Conservation (phyloP, 768 basidiomycete genomes). For the Candolleomyces aberdarensis region DNA sequence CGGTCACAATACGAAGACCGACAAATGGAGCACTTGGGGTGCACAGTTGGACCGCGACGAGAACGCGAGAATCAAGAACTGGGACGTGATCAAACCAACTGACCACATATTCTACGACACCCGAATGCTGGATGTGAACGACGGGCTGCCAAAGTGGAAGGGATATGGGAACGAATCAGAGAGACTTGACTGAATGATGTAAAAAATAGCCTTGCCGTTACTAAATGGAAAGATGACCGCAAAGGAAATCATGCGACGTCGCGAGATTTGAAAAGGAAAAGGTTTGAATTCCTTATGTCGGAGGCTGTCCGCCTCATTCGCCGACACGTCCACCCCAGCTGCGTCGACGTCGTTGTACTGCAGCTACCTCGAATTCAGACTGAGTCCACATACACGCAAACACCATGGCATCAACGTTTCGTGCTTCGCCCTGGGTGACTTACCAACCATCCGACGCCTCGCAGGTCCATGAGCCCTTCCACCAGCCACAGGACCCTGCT, state of each 20-base stretch:
- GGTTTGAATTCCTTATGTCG: too few relatives aligned
- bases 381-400: slow-evolving; percentile 31
- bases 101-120: slow-evolving; percentile 68
- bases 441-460: slow-evolving; percentile 41
- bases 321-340: background rate
- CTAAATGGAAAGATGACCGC: slow-evolving; percentile 4
- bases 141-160: slow-evolving; percentile 59
- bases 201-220: background rate
- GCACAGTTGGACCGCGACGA: slow-evolving; percentile 51
- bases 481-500: slow-evolving; percentile 19
- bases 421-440: slow-evolving; percentile 60
- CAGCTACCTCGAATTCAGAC: background rate
- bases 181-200: slow-evolving; percentile 18
- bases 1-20: slow-evolving; percentile 46
- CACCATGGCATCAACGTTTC: slow-evolving; percentile 48
- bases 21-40: slow-evolving; percentile 58
- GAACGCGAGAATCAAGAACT: slow-evolving; percentile 45
- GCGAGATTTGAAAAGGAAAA: too few relatives aligned
- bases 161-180: slow-evolving; percentile 56
- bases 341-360: background rate
- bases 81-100: slow-evolving; percentile 58
- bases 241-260: background rate
- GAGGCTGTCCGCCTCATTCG: background rate
- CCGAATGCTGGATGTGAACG: slow-evolving; percentile 52
- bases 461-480: slow-evolving; percentile 10